Base-by-base conservation (phyloP, 2,329 filamentous ascomycete species). In the Pseudogymnoascus sp. region DNA sequence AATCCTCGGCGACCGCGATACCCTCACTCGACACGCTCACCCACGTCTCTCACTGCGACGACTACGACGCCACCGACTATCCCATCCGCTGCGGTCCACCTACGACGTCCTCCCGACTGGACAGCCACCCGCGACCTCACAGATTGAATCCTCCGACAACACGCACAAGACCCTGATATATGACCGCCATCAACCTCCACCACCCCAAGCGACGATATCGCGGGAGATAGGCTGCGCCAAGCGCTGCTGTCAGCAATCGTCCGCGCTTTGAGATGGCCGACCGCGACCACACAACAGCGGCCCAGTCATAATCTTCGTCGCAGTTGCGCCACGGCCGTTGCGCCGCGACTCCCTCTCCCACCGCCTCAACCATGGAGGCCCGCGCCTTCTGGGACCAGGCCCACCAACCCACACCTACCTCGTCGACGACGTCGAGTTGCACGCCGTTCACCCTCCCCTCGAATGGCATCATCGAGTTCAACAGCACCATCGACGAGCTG, bases 381-480 rank as follows among this genome's bases (percentile, higher is more conserved):
- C 53, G 29, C 29, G 53, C 53, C 29, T 59, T 59, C n/a, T 59
- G 53, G 53, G 53, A 59, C 53, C 35, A 33, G 29, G 29, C 21
- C 21, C 44, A 72, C 44, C 66, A 70, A 26, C 65, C 64, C 23
- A 65, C 65, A 44, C 65, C 67, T 38, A 65, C 67, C 9, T 71
- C 73, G 31, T 75, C 76, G 0, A 72, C 73, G 11, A 74, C 73
- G 61, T 72, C 82, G 67, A 80, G 82, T 68, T 89, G 86, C 70
- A 85, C 83, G 19, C 84, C 85, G 29, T 84, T 86, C 70, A 80
- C 83, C 23, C 78, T 89, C 17, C 85, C 84, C 40, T 83, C 82
- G 66, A 77, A 80, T 69, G 86, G 85, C 62, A 72, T 82, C 68
- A 75, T 84, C 42, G 65, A 65, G 15, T 64, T 74, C 63, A 70